Base-by-base conservation (phyloP, 1,139 yeast genomes). In the Yamadazyma triangularis region DNA sequence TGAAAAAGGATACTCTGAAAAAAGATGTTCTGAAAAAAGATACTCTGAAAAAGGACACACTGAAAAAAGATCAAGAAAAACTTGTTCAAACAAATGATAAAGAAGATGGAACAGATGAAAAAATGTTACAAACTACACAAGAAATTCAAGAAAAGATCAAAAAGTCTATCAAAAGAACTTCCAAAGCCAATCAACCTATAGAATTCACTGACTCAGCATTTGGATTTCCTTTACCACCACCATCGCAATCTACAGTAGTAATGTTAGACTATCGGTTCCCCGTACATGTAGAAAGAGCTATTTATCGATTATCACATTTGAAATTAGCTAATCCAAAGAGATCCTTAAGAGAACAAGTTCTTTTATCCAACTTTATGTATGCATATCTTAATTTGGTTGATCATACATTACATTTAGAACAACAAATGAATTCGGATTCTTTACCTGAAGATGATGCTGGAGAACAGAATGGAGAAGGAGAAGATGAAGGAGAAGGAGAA, bases 361-460 rank as follows among this genome's bases (percentile, higher is more conserved):
- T 91, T 30, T 60, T 91, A 42, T 86, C 96, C 35, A 93, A 93
- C 55, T 91, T 91, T 71, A 91, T 91, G 98, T 91, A 91, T 54
- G 93, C 97, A 0, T 91, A 91, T 58, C 72, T 91, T 66, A 91
- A 91, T 51, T 67, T 91, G 56, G 96, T 91, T 35, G 94, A 91
- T 56, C 96, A 89, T 47, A 81, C 91, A 6, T 64, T 83, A 44
- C 86, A 81, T 54, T 58, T 83, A 41, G 89, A 83, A 47, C 87
- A 79, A 44, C 68, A 61, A 34, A 44, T 49, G 42, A 49, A 45
- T 24, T 42, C 37, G 16, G 51, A 47, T 13, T 34, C 38, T 4
- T 35, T 42, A 16, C 31, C 29, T 5, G 48, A 41, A 15, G 45
- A 30, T 19, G 34, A 28, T n/a, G 34, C 24, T 12, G 33, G 27